phyloP scores from a whole-genome alignment of 108 stramenopile species.

The Pseudonitzschia delicatissima region DNA sequence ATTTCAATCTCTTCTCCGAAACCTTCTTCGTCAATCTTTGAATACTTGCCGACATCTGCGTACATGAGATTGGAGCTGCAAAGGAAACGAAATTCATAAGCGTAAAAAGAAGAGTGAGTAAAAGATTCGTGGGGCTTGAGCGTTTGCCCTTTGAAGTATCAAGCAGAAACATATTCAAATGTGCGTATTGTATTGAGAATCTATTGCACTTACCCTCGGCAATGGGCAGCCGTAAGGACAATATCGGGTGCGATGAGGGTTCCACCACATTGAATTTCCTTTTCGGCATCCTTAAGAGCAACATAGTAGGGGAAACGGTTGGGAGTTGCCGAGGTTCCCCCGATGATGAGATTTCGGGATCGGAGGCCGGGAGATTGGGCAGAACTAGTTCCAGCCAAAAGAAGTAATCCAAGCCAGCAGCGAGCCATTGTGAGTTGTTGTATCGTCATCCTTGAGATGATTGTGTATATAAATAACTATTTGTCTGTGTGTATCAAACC shows the following conservation, averaged over 20 bases:
- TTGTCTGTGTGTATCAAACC: no score
- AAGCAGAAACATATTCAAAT: no score
- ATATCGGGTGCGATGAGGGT: slow-evolving; percentile 44
- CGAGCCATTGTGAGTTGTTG: neutral
- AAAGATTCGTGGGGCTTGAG: neutral
- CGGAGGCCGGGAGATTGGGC: neutral
- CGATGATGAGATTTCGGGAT: slow-evolving; percentile 8
- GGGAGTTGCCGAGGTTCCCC: neutral
- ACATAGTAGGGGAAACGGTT: slow-evolving; percentile 10
- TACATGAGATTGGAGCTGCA: neutral
- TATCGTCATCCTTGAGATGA: no score
- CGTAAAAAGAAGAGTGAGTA: neutral
- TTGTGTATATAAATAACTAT: no score
- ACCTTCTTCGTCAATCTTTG: neutral
- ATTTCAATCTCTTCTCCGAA: slow-evolving; percentile 10
- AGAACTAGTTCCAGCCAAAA: neutral
- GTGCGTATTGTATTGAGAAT: no score
- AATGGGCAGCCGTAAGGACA: slow-evolving; percentile 54
- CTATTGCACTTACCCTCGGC: slow-evolving; percentile 9
- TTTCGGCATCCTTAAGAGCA: slow-evolving; percentile 1
- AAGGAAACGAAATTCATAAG: neutral
- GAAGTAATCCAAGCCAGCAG: neutral
- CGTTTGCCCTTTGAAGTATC: neutral
- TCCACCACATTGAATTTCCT: slow-evolving; percentile 34
- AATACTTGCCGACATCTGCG: slow-evolving; percentile 14